These are phyloP conservation scores for Globisporangium cylindrosporum DNA, from an alignment of 352 stramenopile species.

Conservation along the genomic window DNA sequence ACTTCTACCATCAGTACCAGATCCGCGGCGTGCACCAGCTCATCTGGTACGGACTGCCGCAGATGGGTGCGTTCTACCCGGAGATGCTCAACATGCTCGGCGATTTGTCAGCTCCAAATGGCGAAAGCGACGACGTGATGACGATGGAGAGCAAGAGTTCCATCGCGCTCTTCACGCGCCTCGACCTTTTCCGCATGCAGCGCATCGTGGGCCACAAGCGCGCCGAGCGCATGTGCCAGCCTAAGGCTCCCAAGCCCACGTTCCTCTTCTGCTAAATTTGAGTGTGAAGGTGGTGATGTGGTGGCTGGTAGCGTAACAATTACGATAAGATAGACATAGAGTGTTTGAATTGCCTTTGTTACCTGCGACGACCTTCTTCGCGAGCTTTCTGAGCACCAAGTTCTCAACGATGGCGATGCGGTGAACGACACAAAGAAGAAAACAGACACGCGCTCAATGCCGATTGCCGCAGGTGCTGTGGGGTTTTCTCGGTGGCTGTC, in stretches of 20 bases:
- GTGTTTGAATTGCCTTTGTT: neutral
- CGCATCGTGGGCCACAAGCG: conserved; percentile 72
- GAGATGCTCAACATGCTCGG: conserved; percentile 81
- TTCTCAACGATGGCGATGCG: neutral
- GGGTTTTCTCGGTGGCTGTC: conserved; percentile 35
- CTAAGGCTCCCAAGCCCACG: conserved; percentile 57
- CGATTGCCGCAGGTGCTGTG: conserved; percentile 49
- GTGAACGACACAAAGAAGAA: conserved; percentile 16
- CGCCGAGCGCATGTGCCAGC: conserved; percentile 66
- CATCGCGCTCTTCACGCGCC: conserved; percentile 57
- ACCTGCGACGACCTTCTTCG: conserved; percentile 48
- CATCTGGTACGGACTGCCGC: conserved; percentile 71
- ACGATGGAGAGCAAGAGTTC: conserved; percentile 42
- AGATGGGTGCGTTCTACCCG: conserved; percentile 68
- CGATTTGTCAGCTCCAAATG: conserved; percentile 15
- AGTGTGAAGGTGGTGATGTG: neutral
- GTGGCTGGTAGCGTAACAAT: neutral
- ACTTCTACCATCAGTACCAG: conserved; percentile 86
- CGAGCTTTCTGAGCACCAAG: conserved; percentile 26
- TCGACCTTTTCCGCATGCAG: conserved; percentile 66
- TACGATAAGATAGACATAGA: neutral
- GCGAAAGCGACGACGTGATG: neutral
- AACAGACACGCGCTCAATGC: neutral
- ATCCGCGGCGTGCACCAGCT: conserved; percentile 76
- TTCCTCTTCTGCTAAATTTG: conserved; percentile 78